phyloP scores from a whole-genome alignment of 768 basidiomycete species.

The Amylocystis lapponica region DNA sequence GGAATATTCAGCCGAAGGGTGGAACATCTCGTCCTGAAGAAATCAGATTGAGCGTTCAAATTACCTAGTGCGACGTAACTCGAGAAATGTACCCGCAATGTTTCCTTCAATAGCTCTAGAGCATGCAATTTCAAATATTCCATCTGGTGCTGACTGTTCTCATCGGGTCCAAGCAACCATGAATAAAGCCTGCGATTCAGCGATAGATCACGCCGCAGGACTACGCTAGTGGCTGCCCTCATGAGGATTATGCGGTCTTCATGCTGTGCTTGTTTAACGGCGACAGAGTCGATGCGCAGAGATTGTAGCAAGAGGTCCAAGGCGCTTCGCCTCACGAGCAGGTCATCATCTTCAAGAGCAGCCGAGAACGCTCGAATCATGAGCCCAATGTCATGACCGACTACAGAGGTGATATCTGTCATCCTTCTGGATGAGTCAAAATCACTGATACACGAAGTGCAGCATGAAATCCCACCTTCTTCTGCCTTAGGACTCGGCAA shows the following conservation, averaged over 20 bases:
- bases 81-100: constrained; percentile 51
- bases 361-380: constrained; percentile 93
- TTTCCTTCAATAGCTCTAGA: constrained; percentile 62
- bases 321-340: constrained; percentile 81
- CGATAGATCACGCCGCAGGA: constrained; percentile 87
- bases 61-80: not conserved
- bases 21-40: constrained; percentile 67
- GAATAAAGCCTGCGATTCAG: constrained; percentile 89
- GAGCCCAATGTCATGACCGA: constrained; percentile 84
- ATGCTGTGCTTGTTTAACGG: constrained; percentile 59
- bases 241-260: constrained; percentile 82
- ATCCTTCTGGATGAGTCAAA: constrained; percentile 5
- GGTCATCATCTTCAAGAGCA: constrained; percentile 88
- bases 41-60: constrained; percentile 7
- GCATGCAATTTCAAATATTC: constrained; percentile 63
- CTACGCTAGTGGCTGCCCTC: constrained; percentile 81
- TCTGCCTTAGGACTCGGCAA: constrained; percentile 64
- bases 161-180: constrained; percentile 86
- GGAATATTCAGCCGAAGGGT: constrained; percentile 64
- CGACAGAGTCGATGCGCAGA: constrained; percentile 65
- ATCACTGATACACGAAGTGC: not conserved
- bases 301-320: constrained; percentile 81
- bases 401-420: constrained; percentile 59
- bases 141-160: constrained; percentile 70
- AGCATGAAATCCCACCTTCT: constrained; percentile 46